Evolutionary conservation across 768 basidiomycete genomes (phyloP), one percentile per base, ranked within the genome.

Genomic region (Hemileccinum impolitum): DNA sequence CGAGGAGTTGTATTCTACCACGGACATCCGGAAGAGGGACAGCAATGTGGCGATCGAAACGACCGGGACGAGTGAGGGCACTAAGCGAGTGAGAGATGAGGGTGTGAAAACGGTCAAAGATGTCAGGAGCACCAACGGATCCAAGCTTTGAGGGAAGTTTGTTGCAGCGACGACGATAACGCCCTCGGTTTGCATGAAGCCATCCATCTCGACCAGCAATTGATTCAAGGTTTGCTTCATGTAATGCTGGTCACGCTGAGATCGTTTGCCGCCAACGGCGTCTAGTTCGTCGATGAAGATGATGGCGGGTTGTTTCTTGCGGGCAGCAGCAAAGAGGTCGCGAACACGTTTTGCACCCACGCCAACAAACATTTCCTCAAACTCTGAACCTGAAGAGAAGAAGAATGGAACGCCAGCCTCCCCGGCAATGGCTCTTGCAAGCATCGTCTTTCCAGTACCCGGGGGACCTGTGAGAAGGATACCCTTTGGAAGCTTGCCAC

Each of bases 381-480:
- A 98, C 61, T 96, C 94, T 43, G 91, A 91, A 11, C 95, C 96
- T 30, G 90, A 92, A 31, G 95, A 93, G 62, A 94, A 96, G 68
- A 97, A 85, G 76, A 99, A 99, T 0, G 94, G 93, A 36, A 99
- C 96, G 14, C 88, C 94, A 14, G 96, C 96, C 73, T 99, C 96
- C 40, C 96, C 96, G 3, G 96, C 96, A 6, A 97, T 87, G 9
- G 96, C 96, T 51, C 95, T 77, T 6, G 96, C 96, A n/a, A 99
- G 76, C 79, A 98, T 81, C 3, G 66, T 68, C 54, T 68, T 68
- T 64, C 96, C 96, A 14, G 96, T 98, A 54, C 95, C 92, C 26
- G 92, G 91, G 19, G 87, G 84, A 19, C 92, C 91, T n/a, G 89
- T 90, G 31, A 90, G 79, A 12, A 97, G 73, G 39, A 98, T 84